Conservation (phyloP, 345 rosid species). For the Salix suchowensis region DNA sequence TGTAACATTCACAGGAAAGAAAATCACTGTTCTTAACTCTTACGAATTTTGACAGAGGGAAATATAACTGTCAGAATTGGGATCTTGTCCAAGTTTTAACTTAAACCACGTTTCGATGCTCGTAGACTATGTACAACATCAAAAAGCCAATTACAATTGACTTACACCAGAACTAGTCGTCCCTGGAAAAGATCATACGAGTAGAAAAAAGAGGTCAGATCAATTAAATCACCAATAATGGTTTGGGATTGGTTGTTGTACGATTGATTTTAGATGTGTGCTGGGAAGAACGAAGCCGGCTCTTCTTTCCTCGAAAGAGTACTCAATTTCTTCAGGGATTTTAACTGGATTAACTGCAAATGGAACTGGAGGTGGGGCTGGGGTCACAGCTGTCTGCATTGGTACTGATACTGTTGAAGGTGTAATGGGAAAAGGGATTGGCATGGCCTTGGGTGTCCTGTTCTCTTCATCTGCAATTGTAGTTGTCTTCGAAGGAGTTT, state of each 20-base stretch:
- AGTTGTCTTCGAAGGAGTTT: constrained; percentile 51
- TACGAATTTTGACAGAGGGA: not conserved
- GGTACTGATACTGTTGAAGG: constrained; percentile 65
- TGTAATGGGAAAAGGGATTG: constrained; percentile 49
- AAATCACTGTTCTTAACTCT: not conserved
- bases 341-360: constrained; percentile 26
- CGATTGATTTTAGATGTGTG: constrained; percentile 26
- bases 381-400: constrained; percentile 72
- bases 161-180: constrained; percentile 23
- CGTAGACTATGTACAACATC: constrained; percentile 22
- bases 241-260: constrained; percentile 1
- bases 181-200: not conserved
- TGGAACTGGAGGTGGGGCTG: constrained; percentile 42
- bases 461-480: constrained; percentile 49
- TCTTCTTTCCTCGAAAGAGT: constrained; percentile 86
- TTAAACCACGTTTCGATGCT: constrained; percentile 16
- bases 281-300: constrained; percentile 62
- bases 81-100: not conserved
- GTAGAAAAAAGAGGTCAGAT: not conserved
- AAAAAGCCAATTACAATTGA: constrained; percentile 55
- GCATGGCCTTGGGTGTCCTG: constrained; percentile 56
- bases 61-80: not conserved
- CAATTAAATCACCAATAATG: not conserved
- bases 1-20: not conserved
- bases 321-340: constrained; percentile 50